phyloP scores from a whole-genome alignment of 305 asterid genomes.

The Salvia sclarea region DNA sequence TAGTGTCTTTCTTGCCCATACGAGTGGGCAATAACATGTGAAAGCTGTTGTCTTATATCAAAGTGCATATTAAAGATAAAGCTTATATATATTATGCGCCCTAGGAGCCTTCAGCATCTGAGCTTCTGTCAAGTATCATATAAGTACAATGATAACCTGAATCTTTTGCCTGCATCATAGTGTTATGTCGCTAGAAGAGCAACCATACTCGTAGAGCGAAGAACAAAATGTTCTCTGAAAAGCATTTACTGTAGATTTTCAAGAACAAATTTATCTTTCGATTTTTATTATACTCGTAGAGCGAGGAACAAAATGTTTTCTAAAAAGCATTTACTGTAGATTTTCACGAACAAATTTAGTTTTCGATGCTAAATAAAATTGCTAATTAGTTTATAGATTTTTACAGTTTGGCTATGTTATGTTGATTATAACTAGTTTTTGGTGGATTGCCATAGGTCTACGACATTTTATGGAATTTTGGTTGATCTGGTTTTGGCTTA shows the following conservation, averaged over 20 bases:
- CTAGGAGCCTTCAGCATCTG: background rate
- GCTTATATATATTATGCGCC: background rate
- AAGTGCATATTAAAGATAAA: background rate
- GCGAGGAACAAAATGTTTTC: background rate
- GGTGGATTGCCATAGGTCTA: background rate
- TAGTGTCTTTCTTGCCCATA: background rate
- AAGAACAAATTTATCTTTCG: background rate
- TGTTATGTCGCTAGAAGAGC: too few species aligned
- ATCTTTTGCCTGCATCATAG: slow-evolving; percentile 1
- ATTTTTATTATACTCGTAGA: too few species aligned
- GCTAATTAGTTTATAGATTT: background rate
- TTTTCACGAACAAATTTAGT: background rate
- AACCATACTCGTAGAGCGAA: background rate
- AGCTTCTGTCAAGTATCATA: background rate
- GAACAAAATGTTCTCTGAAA: background rate
- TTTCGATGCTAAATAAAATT: background rate
- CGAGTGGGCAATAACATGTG: background rate
- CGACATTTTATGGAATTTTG: background rate
- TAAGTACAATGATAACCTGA: background rate
- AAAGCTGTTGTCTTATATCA: background rate
- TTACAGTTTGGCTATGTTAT: background rate
- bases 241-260: background rate
- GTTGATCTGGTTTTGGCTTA: background rate
- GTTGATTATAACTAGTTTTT: slow-evolving; percentile 1
- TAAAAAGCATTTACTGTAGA: background rate